Evolutionary conservation across 257 asterid species (phyloP).

Genomic region (Phtheirospermum japonicum): DNA sequence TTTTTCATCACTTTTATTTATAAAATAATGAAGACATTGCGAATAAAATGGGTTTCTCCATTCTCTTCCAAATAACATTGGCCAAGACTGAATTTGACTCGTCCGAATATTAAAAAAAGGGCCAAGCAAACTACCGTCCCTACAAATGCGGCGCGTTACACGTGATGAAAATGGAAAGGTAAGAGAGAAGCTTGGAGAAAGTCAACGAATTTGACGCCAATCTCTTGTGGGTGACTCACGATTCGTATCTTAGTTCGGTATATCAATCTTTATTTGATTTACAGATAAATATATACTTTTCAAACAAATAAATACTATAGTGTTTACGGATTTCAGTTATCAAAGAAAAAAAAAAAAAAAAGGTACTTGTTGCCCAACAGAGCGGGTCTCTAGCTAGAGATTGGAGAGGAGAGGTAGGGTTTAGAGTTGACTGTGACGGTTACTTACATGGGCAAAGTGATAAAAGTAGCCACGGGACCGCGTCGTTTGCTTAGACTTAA

Average conservation of each 20-base stretch:
- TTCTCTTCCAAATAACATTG: no score
- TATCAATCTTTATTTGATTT: background rate
- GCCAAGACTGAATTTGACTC: background rate
- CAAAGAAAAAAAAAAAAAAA: no score
- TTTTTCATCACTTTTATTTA: no score
- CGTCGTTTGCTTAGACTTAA: conserved; percentile 19
- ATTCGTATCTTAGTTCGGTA: conserved; percentile 2
- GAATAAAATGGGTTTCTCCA: background rate
- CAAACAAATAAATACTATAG: no score
- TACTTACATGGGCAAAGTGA: conserved; percentile 15
- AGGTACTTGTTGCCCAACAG: no score
- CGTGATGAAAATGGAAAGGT: conserved; percentile 39
- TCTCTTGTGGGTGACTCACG: conserved; percentile 20
- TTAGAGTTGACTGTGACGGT: conserved; percentile 26
- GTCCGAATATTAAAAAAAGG: background rate
- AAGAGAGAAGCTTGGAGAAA: conserved; percentile 19
- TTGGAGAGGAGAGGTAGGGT: no score
- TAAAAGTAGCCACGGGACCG: conserved; percentile 8
- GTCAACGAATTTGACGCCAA: conserved; percentile 56
- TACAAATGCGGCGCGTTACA: conserved; percentile 56
- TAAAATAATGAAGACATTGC: background rate
- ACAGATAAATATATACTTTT: background rate
- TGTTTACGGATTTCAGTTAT: no score
- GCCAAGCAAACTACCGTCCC: conserved; percentile 38
- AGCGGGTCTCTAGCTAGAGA: no score